Evolutionary conservation across 768 basidiomycete genomes (phyloP).

Genomic region (Mrakia gelida): DNA sequence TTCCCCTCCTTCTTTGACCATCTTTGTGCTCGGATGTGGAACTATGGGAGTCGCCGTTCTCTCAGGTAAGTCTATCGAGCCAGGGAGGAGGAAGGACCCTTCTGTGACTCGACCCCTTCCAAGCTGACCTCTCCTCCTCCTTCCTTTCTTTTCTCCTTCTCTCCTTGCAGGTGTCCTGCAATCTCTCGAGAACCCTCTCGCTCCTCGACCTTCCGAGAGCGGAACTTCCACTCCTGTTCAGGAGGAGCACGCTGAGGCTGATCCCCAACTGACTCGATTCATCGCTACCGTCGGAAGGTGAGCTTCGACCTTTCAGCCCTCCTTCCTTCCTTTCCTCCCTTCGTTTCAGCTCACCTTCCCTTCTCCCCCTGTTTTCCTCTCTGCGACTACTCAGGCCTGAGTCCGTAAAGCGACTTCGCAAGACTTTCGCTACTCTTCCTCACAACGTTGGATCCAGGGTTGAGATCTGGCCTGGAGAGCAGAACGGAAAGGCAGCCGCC

Average conservation of each 20-base stretch:
- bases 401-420: slow-evolving; percentile 36
- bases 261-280: slow-evolving; percentile 48
- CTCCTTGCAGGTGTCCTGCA: slow-evolving; percentile 26
- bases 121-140: neutral
- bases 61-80: slow-evolving; percentile 56
- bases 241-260: neutral
- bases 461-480: slow-evolving; percentile 57
- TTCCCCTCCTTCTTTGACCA: neutral
- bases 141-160: neutral
- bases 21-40: slow-evolving; percentile 70
- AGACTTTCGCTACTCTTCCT: slow-evolving; percentile 55
- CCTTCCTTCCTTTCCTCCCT: neutral
- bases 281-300: slow-evolving; percentile 70
- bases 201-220: slow-evolving; percentile 7
- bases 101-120: neutral
- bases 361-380: neutral
- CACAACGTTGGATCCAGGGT: slow-evolving; percentile 61
- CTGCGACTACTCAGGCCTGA: slow-evolving; percentile 15
- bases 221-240: slow-evolving; percentile 22
- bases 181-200: slow-evolving; percentile 20
- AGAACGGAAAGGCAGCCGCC: slow-evolving; percentile 66
- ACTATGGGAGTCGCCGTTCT: slow-evolving; percentile 97
- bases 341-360: neutral
- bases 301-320: neutral
- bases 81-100: neutral